Evolutionary conservation across 306 rosid species (phyloP).

Genomic region (Canavalia ensiformis): DNA sequence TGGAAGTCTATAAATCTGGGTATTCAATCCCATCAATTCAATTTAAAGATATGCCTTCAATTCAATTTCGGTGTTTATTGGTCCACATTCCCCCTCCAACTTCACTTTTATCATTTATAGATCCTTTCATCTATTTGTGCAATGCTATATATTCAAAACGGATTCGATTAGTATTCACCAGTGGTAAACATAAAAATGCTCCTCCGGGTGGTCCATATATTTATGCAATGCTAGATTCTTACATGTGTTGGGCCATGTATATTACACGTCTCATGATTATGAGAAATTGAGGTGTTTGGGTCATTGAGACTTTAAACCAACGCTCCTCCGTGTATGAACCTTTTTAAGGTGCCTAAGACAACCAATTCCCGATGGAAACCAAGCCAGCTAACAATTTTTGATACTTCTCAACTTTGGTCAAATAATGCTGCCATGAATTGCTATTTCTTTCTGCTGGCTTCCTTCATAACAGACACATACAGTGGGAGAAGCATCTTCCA

Average conservation of each 20-base stretch:
- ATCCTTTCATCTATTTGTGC: neutral
- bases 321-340: neutral
- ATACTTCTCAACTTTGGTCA: slow-evolving; percentile 7
- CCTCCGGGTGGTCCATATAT: too few species aligned
- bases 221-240: too few species aligned
- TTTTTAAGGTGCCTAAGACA: slow-evolving; percentile 30
- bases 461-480: slow-evolving; percentile 10
- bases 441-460: slow-evolving; percentile 22
- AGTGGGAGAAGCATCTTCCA: slow-evolving; percentile 48
- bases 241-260: slow-evolving; percentile 19
- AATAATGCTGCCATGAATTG: slow-evolving; percentile 3
- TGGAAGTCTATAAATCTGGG: slow-evolving; percentile 59
- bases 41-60: slow-evolving; percentile 46
- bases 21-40: slow-evolving; percentile 52
- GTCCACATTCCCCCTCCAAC: slow-evolving; percentile 15
- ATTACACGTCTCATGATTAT: slow-evolving; percentile 32
- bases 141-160: neutral
- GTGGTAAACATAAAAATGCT: neutral
- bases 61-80: neutral
- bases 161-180: neutral
- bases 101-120: neutral
- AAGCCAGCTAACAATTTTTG: slow-evolving; percentile 11
- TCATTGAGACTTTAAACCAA: neutral
- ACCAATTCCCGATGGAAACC: slow-evolving; percentile 32
- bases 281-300: slow-evolving; percentile 10